Percentiles rank a stretch among this genome's conserved stretches.
Evolutionary conservation across 306 rosid genomes (phyloP).

Genomic region (Arachis hypogaea): DNA sequence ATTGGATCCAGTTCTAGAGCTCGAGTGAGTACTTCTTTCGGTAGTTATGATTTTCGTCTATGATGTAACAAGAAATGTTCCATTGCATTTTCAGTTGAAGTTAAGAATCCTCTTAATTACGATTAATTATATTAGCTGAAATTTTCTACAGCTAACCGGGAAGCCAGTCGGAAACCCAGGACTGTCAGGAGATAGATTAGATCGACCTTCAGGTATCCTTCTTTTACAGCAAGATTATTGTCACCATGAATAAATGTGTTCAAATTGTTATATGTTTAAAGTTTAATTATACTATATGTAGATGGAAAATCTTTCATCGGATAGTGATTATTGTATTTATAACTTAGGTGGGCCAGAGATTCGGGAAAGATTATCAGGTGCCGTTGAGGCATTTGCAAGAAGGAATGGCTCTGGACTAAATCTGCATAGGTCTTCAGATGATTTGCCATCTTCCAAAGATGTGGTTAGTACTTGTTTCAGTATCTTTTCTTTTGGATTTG

Average conservation of each 20-base stretch:
- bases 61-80: constrained; percentile 27
- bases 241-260: constrained; percentile 6
- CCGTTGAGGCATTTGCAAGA: constrained; percentile 90
- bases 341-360: constrained; percentile 68
- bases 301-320: constrained; percentile 7
- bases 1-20: constrained; percentile 91
- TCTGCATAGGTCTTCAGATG: constrained; percentile 68
- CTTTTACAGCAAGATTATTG: constrained; percentile 12
- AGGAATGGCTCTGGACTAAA: constrained; percentile 77
- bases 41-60: constrained; percentile 28
- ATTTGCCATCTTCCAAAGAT: constrained; percentile 77
- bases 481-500: background rate
- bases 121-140: constrained; percentile 20
- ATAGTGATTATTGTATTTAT: constrained; percentile 21
- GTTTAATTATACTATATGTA: background rate
- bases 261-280: constrained; percentile 10
- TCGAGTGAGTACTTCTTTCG: constrained; percentile 59
- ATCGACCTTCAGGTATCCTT: constrained; percentile 79
- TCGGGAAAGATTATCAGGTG: constrained; percentile 82
- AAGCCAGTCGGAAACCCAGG: constrained; percentile 72
- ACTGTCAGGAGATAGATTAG: constrained; percentile 67
- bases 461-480: constrained; percentile 61
- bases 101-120: constrained; percentile 32
- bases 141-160: constrained; percentile 66
- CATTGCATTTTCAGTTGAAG: constrained; percentile 30